Conservation (phyloP, 768 basidiomycete species). For the Leccinum obscurum region DNA sequence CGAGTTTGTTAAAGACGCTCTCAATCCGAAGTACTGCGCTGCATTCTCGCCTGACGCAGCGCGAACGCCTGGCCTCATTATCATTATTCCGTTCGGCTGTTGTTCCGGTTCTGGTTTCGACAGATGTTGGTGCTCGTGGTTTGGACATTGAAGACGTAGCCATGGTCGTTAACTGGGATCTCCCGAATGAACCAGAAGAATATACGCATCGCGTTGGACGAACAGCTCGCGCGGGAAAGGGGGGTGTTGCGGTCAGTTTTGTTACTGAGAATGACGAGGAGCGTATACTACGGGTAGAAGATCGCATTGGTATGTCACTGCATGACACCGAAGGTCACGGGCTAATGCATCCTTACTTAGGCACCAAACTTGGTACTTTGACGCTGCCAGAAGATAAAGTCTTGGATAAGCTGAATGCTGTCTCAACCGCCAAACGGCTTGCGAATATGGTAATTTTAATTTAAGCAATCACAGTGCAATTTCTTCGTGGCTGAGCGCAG, state of each 20-base stretch:
- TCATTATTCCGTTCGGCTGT: constrained; percentile 82
- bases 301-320: constrained; percentile 70
- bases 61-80: constrained; percentile 83
- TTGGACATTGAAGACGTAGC: constrained; percentile 96
- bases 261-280: constrained; percentile 94
- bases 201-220: constrained; percentile 96
- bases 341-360: constrained; percentile 37
- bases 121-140: constrained; percentile 94
- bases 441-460: constrained; percentile 86
- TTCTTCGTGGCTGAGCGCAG: constrained; percentile 4
- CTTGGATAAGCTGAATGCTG: constrained; percentile 79
- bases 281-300: constrained; percentile 78
- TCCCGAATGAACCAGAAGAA: constrained; percentile 87
- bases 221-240: constrained; percentile 87
- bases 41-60: constrained; percentile 92
- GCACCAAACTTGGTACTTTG: constrained; percentile 75
- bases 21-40: constrained; percentile 84
- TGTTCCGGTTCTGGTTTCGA: constrained; percentile 89
- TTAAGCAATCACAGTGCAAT: not conserved
- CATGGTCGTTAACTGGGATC: constrained; percentile 96
- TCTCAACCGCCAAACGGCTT: constrained; percentile 90
- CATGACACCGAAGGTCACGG: not conserved
- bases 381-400: constrained; percentile 76
- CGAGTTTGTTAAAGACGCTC: constrained; percentile 72
- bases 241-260: constrained; percentile 90